These are phyloP conservation scores for Filobasidium floriforme DNA, from an alignment of 768 basidiomycete genomes.

Conservation along the genomic window DNA sequence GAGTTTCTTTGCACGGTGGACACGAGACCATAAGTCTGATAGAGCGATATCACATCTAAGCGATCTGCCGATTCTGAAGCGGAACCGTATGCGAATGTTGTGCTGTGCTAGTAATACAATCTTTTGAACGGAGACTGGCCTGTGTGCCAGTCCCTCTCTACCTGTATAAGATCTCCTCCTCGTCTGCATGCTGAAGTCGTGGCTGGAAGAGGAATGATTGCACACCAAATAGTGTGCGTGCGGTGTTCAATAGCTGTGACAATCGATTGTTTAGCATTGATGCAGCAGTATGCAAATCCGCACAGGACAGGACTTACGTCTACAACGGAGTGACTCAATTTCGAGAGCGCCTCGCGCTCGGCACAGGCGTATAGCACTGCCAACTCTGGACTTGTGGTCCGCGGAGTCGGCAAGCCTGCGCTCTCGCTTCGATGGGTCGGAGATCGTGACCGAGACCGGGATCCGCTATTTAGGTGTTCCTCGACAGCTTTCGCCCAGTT, in stretches of 20 bases:
- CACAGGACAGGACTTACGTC: conserved; percentile 39
- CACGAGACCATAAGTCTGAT: no score
- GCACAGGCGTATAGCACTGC: conserved; percentile 43
- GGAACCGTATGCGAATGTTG: neutral
- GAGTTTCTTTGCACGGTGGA: no score
- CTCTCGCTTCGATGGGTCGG: conserved; percentile 1
- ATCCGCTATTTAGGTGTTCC: conserved; percentile 25
- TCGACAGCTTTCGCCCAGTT: conserved; percentile 36
- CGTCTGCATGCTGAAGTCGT: neutral
- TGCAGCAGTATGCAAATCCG: no score
- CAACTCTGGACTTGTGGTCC: conserved; percentile 27
- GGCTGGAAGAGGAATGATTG: conserved; percentile 29
- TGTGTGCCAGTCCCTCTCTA: neutral
- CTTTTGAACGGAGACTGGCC: neutral
- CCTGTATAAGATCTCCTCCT: conserved; percentile 16
- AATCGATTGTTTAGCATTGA: no score
- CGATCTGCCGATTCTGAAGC: neutral
- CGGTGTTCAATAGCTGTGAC: conserved; percentile 26
- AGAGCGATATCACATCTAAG: conserved; percentile 3
- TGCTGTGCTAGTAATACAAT: conserved; percentile 13
- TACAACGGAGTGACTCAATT: conserved; percentile 38
- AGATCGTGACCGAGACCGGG: conserved; percentile 20
- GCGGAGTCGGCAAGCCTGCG: neutral
- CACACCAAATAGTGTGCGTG: conserved; percentile 37
- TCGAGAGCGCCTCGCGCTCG: conserved; percentile 39